These are phyloP conservation scores for Cladobotryum protrusum DNA, from an alignment of 2,329 filamentous ascomycete genomes.

Conservation along the genomic window DNA sequence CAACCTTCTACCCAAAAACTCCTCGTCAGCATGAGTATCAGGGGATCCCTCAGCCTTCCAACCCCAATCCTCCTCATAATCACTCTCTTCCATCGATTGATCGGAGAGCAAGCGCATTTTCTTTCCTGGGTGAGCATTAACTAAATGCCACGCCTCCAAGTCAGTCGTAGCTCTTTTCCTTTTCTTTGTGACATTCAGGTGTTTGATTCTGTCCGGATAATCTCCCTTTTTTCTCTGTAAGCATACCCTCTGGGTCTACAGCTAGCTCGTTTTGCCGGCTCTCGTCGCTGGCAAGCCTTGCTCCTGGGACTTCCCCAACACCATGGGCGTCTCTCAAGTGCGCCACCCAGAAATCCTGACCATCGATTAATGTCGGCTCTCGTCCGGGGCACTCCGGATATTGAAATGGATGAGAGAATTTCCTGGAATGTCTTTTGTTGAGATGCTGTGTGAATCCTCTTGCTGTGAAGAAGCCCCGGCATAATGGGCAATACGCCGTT, in stretches of 20 bases:
- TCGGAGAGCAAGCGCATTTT: neutral
- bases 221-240: neutral
- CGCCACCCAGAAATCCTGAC: constrained; percentile 1
- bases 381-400: neutral
- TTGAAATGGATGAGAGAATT: constrained; percentile 2
- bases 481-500: constrained; percentile 4
- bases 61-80: neutral
- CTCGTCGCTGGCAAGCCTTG: neutral
- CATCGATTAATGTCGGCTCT: neutral
- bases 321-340: neutral
- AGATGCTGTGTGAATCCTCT: constrained; percentile 3
- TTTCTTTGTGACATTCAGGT: neutral
- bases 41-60: too few species aligned
- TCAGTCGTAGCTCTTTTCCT: neutral
- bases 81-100: neutral
- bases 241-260: too few species aligned
- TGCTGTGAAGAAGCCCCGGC: neutral
- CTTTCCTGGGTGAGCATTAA: neutral
- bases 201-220: neutral
- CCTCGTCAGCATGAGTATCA: too few species aligned
- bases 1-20: too few species aligned
- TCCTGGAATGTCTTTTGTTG: constrained; percentile 1
- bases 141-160: neutral
- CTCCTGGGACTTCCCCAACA: neutral
- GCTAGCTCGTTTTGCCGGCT: too few species aligned